phyloP scores from a whole-genome alignment of 177 flowering plant species.

The Vitis hybrid region DNA sequence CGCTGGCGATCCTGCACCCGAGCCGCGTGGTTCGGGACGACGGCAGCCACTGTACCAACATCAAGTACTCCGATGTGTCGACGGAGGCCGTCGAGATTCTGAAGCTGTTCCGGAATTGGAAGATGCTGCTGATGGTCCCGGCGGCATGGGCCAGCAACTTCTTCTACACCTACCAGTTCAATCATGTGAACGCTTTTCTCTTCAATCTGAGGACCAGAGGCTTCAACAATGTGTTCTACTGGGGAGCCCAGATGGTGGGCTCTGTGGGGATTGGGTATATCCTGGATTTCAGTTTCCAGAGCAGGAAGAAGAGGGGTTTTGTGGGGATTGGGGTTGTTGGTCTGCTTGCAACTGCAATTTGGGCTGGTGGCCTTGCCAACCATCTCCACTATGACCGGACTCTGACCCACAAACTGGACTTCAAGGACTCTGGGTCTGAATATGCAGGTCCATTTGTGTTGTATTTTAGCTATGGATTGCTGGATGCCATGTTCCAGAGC shows the following conservation, averaged over 20 bases:
- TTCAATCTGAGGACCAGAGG: slow-evolving; percentile 90
- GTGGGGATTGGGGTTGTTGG: slow-evolving; percentile 65
- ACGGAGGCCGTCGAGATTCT: slow-evolving; percentile 57
- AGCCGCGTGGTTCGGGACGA: slow-evolving; percentile 69
- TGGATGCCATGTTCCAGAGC: slow-evolving; percentile 96
- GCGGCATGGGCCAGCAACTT: slow-evolving; percentile 95
- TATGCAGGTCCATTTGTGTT: slow-evolving; percentile 86
- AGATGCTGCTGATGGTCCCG: slow-evolving; percentile 77
- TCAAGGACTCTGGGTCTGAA: slow-evolving; percentile 58
- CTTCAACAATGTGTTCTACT: slow-evolving; percentile 86
- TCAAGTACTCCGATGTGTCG: slow-evolving; percentile 59
- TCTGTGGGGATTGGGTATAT: slow-evolving; percentile 73
- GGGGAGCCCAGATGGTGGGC: slow-evolving; percentile 98
- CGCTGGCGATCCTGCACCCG: slow-evolving; percentile 71
- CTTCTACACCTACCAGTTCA: slow-evolving; percentile 91
- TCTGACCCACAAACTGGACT: slow-evolving; percentile 54
- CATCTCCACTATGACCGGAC: slow-evolving; percentile 53
- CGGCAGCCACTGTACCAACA: slow-evolving; percentile 60
- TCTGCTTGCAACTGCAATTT: slow-evolving; percentile 65
- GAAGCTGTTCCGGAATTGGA: slow-evolving; percentile 79
- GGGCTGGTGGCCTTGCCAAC: slow-evolving; percentile 90
- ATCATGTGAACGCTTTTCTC: slow-evolving; percentile 67
- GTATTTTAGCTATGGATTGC: slow-evolving; percentile 79
- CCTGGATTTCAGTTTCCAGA: slow-evolving; percentile 77
- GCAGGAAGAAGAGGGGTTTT: slow-evolving; percentile 71